These are phyloP conservation scores for Hypoxylon sp. DNA, from an alignment of 2,329 filamentous ascomycete genomes.

Conservation along the genomic window DNA sequence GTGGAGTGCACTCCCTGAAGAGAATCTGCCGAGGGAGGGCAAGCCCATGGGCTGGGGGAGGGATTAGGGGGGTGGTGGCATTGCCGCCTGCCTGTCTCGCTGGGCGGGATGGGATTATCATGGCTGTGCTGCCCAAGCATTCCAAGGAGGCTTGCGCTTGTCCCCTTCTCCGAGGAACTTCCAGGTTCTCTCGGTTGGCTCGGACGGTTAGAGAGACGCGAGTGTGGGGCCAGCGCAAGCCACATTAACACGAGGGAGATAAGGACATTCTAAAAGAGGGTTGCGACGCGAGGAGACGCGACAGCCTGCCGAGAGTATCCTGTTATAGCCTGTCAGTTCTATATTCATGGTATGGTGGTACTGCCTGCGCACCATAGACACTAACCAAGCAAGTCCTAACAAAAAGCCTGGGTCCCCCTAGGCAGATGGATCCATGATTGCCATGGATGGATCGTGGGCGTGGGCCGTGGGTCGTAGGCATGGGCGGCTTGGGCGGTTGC, in stretches of 20 bases:
- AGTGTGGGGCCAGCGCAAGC: slow-evolving; percentile 47
- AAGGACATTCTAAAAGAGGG: slow-evolving; percentile 39
- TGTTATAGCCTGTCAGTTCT: slow-evolving; percentile 32
- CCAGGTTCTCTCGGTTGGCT: slow-evolving; percentile 44
- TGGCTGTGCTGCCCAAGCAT: slow-evolving; percentile 39
- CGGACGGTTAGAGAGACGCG: slow-evolving; percentile 31
- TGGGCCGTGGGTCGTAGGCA: slow-evolving; percentile 30
- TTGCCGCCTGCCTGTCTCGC: slow-evolving; percentile 35
- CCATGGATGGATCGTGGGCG: slow-evolving; percentile 39
- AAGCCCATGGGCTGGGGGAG: slow-evolving; percentile 18
- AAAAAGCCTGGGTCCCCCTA: slow-evolving; percentile 8
- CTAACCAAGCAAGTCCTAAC: slow-evolving; percentile 29
- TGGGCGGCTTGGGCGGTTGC: slow-evolving; percentile 49
- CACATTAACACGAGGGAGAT: slow-evolving; percentile 49
- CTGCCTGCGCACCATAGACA: slow-evolving; percentile 10
- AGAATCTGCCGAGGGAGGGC: slow-evolving; percentile 50
- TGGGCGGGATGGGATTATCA: slow-evolving; percentile 31
- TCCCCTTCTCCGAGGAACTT: slow-evolving; percentile 28
- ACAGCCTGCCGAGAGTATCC: slow-evolving; percentile 48
- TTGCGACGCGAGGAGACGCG: slow-evolving; percentile 47
- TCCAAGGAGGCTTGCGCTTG: slow-evolving; percentile 44
- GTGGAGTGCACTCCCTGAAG: slow-evolving; percentile 53
- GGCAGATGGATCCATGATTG: slow-evolving; percentile 28
- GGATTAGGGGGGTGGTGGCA: slow-evolving; percentile 37
- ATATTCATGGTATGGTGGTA: slow-evolving; percentile 18